Conservation (phyloP, 495 filamentous ascomycete genomes). For the Hypomontagnella submonticulosa region DNA sequence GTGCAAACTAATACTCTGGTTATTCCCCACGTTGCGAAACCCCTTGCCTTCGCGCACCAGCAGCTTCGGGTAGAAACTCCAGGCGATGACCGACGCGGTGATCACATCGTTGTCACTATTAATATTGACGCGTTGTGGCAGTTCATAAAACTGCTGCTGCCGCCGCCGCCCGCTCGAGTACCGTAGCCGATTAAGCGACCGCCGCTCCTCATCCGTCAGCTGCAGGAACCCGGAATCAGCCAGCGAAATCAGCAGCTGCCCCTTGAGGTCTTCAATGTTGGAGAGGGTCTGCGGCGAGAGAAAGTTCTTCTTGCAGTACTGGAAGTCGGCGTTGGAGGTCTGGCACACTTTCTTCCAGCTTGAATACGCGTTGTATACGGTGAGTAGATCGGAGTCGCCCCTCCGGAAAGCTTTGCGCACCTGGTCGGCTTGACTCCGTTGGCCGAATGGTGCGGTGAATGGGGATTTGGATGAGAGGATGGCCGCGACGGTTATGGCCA, state of each 20-base stretch:
- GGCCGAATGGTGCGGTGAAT: slow-evolving; percentile 85
- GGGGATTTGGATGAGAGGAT: slow-evolving; percentile 95
- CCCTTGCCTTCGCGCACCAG: slow-evolving; percentile 87
- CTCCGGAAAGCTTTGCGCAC: slow-evolving; percentile 80
- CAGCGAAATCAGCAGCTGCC: slow-evolving; percentile 82
- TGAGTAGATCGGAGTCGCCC: slow-evolving; percentile 91
- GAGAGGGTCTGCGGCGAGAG: slow-evolving; percentile 82
- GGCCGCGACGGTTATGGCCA: slow-evolving; percentile 87
- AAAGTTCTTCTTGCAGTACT: slow-evolving; percentile 93
- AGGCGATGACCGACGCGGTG: slow-evolving; percentile 81
- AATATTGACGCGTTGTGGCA: slow-evolving; percentile 75
- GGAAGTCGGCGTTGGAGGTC: slow-evolving; percentile 71
- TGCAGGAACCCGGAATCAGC: slow-evolving; percentile 83
- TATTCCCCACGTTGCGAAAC: slow-evolving; percentile 89
- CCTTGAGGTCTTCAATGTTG: slow-evolving; percentile 94
- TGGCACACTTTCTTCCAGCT: slow-evolving; percentile 84
- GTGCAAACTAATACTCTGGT: slow-evolving; percentile 84
- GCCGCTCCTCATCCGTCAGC: slow-evolving; percentile 75
- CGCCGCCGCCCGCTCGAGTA: slow-evolving; percentile 66
- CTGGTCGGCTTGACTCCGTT: slow-evolving; percentile 79
- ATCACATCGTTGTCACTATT: slow-evolving; percentile 83
- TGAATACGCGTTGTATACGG: slow-evolving; percentile 91
- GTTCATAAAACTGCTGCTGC: slow-evolving; percentile 80
- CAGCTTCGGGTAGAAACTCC: slow-evolving; percentile 95
- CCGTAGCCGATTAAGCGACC: slow-evolving; percentile 67